A percentile compares a stretch with the other conserved stretches of the same genome.
These are phyloP conservation scores for Claviceps purpurea DNA, from an alignment of 2,329 filamentous ascomycete species.

Conservation along the genomic window DNA sequence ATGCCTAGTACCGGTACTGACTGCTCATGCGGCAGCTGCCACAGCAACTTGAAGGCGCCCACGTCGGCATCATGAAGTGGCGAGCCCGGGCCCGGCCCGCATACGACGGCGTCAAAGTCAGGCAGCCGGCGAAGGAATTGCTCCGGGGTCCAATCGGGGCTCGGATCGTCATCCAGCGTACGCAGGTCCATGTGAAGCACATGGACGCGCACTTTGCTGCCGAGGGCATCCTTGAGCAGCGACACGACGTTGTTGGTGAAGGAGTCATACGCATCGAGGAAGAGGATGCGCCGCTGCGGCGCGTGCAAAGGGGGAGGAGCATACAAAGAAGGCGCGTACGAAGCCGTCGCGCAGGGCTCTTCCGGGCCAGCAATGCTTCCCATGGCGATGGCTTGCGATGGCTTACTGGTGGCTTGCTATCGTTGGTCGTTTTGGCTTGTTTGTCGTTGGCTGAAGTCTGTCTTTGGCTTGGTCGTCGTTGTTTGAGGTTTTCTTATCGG, in stretches of 20 bases:
- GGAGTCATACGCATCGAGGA: conserved; percentile 92
- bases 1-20: conserved; percentile 72
- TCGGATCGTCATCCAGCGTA: conserved; percentile 53
- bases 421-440: no score
- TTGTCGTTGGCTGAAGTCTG: no score
- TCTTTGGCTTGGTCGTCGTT: no score
- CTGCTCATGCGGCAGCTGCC: conserved; percentile 46
- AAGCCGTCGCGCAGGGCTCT: no score
- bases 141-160: conserved; percentile 32
- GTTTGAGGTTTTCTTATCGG: no score
- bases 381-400: no score
- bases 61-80: conserved; percentile 62
- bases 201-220: conserved; percentile 47
- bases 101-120: conserved; percentile 71
- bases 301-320: background rate
- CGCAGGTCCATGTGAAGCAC: conserved; percentile 24
- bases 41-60: conserved; percentile 67
- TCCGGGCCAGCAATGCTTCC: no score
- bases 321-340: background rate
- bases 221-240: conserved; percentile 57
- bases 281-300: conserved; percentile 47
- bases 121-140: conserved; percentile 25
- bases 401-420: no score
- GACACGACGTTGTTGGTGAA: conserved; percentile 92
- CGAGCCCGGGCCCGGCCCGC: conserved; percentile 81